These are phyloP conservation scores for Pisolithus albus DNA, from an alignment of 768 basidiomycete genomes.

Conservation along the genomic window DNA sequence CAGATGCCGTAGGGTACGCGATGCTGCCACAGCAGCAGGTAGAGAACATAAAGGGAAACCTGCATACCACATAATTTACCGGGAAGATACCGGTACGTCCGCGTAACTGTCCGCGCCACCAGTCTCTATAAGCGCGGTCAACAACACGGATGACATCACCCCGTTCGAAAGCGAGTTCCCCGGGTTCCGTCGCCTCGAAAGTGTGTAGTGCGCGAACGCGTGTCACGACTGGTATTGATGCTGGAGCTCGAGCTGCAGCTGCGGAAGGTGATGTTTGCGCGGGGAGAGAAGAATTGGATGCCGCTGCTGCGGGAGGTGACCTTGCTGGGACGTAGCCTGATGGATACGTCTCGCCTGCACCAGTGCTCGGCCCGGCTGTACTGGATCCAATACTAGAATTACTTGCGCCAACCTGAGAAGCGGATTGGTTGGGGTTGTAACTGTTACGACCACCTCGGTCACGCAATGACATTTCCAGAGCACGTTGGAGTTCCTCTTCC, in stretches of 20 bases:
- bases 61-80: constrained; percentile 86
- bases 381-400: constrained; percentile 20
- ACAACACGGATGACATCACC: constrained; percentile 95
- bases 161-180: constrained; percentile 86
- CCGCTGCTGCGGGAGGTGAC: constrained; percentile 33
- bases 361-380: constrained; percentile 20
- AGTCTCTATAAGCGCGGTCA: constrained; percentile 89
- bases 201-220: constrained; percentile 85
- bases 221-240: constrained; percentile 46
- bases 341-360: constrained; percentile 34
- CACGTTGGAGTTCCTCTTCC: constrained; percentile 92
- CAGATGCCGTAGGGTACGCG: neutral
- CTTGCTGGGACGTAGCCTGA: constrained; percentile 55
- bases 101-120: constrained; percentile 92
- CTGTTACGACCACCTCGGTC: constrained; percentile 76
- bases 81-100: constrained; percentile 94
- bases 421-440: constrained; percentile 37
- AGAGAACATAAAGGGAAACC: neutral
- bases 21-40: no score
- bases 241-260: neutral
- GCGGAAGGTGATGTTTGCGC: constrained; percentile 14
- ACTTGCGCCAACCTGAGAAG: constrained; percentile 30
- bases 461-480: constrained; percentile 86
- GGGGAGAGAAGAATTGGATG: constrained; percentile 23
- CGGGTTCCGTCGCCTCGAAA: constrained; percentile 81